phyloP scores from a whole-genome alignment of 345 rosid species.

The Aquilaria yunnanensis region DNA sequence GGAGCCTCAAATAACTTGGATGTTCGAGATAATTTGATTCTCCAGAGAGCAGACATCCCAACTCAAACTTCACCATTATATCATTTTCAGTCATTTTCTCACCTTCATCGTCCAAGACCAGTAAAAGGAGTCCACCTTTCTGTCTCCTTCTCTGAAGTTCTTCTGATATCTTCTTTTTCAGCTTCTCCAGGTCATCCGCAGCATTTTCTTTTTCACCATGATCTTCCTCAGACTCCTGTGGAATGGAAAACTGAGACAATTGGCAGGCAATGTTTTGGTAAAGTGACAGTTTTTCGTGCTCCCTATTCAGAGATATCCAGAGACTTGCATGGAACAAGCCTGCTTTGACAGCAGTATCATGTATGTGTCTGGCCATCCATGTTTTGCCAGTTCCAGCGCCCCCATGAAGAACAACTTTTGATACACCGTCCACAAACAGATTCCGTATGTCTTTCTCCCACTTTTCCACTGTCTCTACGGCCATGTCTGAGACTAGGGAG shows the following conservation, averaged over 20 bases:
- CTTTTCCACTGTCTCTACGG: not conserved
- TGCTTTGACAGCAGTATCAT: not conserved
- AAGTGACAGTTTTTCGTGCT: constrained; percentile 14
- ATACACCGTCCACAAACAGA: not conserved
- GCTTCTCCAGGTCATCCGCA: not conserved
- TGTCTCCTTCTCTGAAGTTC: not conserved
- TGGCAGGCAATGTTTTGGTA: constrained; percentile 32
- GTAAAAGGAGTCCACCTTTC: constrained; percentile 16
- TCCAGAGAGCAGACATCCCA: not conserved
- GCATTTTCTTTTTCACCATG: constrained; percentile 18
- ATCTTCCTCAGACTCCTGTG: constrained; percentile 27
- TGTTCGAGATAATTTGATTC: too few species aligned
- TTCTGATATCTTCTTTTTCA: not conserved
- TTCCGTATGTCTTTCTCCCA: not conserved
- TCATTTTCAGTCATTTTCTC: constrained; percentile 1
- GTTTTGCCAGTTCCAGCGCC: constrained; percentile 44
- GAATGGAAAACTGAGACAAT: constrained; percentile 17
- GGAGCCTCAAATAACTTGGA: not conserved
- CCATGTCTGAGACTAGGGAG: too few species aligned
- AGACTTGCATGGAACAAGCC: constrained; percentile 15
- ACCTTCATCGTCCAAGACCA: constrained; percentile 40
- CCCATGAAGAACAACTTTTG: constrained; percentile 23
- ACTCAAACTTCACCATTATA: constrained; percentile 4
- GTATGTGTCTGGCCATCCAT: constrained; percentile 29
- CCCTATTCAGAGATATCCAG: constrained; percentile 28